Conservation (phyloP, 192 early-diverging fungal genomes). For the Spizellomyces punctatus region DNA sequence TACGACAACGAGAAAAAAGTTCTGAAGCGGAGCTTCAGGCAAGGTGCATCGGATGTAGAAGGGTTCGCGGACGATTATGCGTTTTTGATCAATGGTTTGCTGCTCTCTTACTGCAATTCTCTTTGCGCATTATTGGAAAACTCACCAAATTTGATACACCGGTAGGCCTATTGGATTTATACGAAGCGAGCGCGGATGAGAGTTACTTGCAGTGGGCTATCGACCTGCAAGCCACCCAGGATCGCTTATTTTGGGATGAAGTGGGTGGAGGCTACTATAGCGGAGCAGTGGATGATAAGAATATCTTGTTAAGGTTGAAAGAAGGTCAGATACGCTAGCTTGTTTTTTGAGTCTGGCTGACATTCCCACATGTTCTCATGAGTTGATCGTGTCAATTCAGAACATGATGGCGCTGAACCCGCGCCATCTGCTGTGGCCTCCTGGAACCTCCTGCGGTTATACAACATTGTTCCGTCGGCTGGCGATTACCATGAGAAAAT, state of each 20-base stretch:
- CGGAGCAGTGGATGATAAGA: conserved; percentile 40
- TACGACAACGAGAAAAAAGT: conserved; percentile 41
- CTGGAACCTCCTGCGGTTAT: conserved; percentile 56
- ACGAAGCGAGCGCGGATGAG: conserved; percentile 53
- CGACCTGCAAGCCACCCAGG: conserved; percentile 58
- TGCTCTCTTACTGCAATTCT: not conserved
- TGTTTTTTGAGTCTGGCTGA: not conserved
- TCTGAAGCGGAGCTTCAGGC: conserved; percentile 49
- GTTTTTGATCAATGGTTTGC: conserved; percentile 42
- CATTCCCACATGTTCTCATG: not conserved
- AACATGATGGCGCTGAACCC: conserved; percentile 70
- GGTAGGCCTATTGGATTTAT: conserved; percentile 59
- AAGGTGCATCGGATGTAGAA: conserved; percentile 49
- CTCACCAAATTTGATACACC: not conserved
- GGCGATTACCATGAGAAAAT: conserved; percentile 34
- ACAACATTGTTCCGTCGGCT: conserved; percentile 34
- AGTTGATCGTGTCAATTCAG: conserved; percentile 20
- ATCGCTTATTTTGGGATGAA: conserved; percentile 60
- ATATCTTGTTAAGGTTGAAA: conserved; percentile 55
- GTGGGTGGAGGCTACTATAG: conserved; percentile 53
- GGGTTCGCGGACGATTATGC: conserved; percentile 68
- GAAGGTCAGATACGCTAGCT: conserved; percentile 27
- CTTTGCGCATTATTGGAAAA: not conserved
- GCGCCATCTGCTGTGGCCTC: conserved; percentile 56
- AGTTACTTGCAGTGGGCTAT: conserved; percentile 61